Evolutionary conservation across 2,329 filamentous ascomycete species (phyloP).

Genomic region (Ilyonectria destructans): DNA sequence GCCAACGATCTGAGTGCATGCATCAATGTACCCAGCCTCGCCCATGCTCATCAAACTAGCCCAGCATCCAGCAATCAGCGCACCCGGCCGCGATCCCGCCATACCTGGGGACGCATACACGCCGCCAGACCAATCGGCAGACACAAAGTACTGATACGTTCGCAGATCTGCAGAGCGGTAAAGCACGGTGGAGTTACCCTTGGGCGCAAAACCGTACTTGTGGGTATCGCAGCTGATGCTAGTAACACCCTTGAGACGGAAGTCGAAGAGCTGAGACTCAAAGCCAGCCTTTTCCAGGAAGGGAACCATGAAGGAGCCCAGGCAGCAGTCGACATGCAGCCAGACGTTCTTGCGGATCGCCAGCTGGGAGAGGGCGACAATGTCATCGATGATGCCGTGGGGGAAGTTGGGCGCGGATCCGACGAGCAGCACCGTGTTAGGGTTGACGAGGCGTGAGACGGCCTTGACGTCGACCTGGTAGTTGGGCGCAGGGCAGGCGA

Average conservation of each 20-base stretch:
- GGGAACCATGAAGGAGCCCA: conserved; percentile 95
- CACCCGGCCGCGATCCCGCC: conserved; percentile 92
- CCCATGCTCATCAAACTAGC: conserved; percentile 91
- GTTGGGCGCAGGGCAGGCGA: conserved; percentile 86
- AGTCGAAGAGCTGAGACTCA: conserved; percentile 90
- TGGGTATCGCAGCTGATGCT: conserved; percentile 98
- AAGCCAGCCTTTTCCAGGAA: conserved; percentile 96
- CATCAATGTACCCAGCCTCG: conserved; percentile 88
- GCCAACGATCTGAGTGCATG: conserved; percentile 91
- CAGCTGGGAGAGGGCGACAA: conserved; percentile 85
- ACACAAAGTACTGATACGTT: conserved; percentile 96
- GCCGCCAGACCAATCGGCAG: conserved; percentile 93
- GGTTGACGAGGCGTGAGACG: conserved; percentile 89
- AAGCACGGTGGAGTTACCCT: conserved; percentile 94
- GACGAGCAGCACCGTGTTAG: conserved; percentile 93
- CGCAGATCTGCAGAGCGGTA: conserved; percentile 88
- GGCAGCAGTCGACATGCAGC: conserved; percentile 97
- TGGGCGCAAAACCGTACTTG: conserved; percentile 99
- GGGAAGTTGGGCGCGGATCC: conserved; percentile 98
- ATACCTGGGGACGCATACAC: conserved; percentile 96
- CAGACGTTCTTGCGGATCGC: conserved; percentile 86
- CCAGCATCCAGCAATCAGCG: conserved; percentile 97
- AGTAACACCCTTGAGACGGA: conserved; percentile 93
- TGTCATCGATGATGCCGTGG: conserved; percentile 98
- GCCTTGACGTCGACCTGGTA: conserved; percentile 88